phyloP scores from a whole-genome alignment of 2,329 filamentous ascomycete species.

The Pseudogymnoascus sp. region DNA sequence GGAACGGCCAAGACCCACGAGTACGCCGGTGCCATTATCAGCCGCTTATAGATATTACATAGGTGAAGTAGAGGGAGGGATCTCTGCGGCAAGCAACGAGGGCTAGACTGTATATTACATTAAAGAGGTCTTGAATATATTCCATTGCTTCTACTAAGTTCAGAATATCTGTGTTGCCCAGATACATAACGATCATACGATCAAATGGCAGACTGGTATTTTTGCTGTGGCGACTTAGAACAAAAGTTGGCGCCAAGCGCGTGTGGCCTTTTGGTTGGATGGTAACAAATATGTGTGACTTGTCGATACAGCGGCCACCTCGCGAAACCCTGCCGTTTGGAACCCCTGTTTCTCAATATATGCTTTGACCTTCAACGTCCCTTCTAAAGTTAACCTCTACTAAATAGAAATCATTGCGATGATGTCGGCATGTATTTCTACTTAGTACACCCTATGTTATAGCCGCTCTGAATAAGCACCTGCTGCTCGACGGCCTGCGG shows the following conservation, averaged over 20 bases:
- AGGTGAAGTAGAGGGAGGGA: slow-evolving; percentile 11
- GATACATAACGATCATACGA: background rate
- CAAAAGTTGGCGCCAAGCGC: background rate
- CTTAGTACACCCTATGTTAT: background rate
- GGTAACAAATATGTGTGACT: background rate
- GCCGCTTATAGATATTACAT: slow-evolving; percentile 29
- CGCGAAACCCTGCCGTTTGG: background rate
- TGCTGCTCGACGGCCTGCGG: background rate
- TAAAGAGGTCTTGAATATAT: slow-evolving; percentile 15
- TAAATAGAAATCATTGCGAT: background rate
- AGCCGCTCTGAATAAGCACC: background rate
- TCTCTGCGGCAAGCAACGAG: background rate
- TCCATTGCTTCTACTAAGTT: background rate
- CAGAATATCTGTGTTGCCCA: background rate
- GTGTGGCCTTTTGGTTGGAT: background rate
- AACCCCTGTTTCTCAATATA: background rate
- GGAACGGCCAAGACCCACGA: slow-evolving; percentile 94
- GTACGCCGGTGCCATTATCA: slow-evolving; percentile 87
- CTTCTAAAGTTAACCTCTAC: background rate
- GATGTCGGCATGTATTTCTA: background rate
- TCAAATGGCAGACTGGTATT: background rate
- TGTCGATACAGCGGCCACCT: background rate
- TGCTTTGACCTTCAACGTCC: background rate
- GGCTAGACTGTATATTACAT: slow-evolving; percentile 23
- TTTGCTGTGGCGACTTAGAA: background rate